Conservation (phyloP, 148 eudicot species). For the Amaranthus hypochondriacus region DNA sequence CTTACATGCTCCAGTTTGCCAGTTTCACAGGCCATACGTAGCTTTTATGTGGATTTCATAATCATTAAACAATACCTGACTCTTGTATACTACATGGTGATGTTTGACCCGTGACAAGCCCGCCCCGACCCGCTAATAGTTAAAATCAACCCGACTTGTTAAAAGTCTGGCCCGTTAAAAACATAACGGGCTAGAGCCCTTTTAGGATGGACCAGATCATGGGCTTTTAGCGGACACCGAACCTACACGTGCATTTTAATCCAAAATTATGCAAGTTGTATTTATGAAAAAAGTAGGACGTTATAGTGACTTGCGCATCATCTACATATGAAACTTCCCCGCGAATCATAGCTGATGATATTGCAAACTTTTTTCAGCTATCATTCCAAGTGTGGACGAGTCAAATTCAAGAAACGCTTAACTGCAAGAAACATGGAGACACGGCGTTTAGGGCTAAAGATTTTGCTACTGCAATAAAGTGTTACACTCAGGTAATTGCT, state of each 20-base stretch:
- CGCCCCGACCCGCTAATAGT: too few relatives aligned
- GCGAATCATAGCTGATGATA: not conserved
- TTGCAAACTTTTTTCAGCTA: conserved; percentile 37
- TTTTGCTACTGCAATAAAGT: conserved; percentile 49
- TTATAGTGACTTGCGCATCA: not conserved
- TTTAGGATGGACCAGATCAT: too few relatives aligned
- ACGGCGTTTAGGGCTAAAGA: conserved; percentile 63
- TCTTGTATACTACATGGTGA: too few relatives aligned
- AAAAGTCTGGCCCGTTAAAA: too few relatives aligned
- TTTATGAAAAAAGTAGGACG: not conserved
- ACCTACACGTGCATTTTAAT: not conserved
- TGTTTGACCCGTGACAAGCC: too few relatives aligned
- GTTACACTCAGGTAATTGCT: conserved; percentile 56
- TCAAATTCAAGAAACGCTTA: conserved; percentile 69
- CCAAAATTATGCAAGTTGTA: not conserved
- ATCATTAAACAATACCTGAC: not conserved
- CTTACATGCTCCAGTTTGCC: not conserved
- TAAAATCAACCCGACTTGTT: too few relatives aligned
- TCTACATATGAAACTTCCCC: not conserved
- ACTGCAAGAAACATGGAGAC: conserved; percentile 69
- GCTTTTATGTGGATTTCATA: not conserved
- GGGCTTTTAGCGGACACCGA: not conserved
- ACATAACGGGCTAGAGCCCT: too few relatives aligned
- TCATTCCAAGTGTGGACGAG: conserved; percentile 73
- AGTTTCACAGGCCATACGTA: not conserved